These are phyloP conservation scores for Ustilago esculenta DNA, from an alignment of 1,284 basidiomycete genomes.

Conservation along the genomic window DNA sequence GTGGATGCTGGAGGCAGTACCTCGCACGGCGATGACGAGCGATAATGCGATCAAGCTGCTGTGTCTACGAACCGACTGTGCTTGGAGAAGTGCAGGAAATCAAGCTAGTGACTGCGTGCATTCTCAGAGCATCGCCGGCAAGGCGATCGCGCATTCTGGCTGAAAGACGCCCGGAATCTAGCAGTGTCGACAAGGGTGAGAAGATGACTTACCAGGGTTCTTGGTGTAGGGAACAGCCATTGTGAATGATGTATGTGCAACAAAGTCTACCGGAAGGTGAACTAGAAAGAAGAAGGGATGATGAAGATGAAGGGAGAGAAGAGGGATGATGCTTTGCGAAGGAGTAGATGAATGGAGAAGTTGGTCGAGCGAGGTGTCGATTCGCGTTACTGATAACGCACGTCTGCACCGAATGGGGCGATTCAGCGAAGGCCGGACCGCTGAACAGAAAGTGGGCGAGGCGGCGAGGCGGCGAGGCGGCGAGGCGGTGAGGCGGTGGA, in stretches of 20 bases:
- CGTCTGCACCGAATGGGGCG: conserved; percentile 1
- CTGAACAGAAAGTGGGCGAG: conserved; percentile 6
- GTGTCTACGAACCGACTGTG: neutral
- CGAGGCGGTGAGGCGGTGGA: neutral
- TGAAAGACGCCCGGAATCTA: too few species aligned
- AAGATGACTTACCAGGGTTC: conserved; percentile 51
- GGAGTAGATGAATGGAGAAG: conserved; percentile 4
- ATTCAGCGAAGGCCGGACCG: conserved; percentile 7
- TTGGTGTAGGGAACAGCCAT: conserved; percentile 56
- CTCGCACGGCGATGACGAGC: neutral
- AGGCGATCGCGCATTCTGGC: neutral
- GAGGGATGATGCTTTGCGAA: conserved; percentile 2
- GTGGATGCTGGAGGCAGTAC: neutral
- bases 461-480: neutral
- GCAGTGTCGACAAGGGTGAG: conserved; percentile 6
- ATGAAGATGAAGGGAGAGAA: conserved; percentile 13
- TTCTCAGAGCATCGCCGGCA: neutral
- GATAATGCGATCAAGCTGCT: neutral
- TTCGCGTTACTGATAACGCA: conserved; percentile 27
- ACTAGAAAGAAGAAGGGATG: neutral
- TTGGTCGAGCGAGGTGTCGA: conserved; percentile 16
- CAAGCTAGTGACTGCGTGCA: too few species aligned
- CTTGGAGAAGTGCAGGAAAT: neutral
- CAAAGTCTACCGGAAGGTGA: conserved; percentile 16
- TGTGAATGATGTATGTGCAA: conserved; percentile 18